Base-by-base conservation (phyloP, 1,284 basidiomycete species). In the Leccinum solheimii region DNA sequence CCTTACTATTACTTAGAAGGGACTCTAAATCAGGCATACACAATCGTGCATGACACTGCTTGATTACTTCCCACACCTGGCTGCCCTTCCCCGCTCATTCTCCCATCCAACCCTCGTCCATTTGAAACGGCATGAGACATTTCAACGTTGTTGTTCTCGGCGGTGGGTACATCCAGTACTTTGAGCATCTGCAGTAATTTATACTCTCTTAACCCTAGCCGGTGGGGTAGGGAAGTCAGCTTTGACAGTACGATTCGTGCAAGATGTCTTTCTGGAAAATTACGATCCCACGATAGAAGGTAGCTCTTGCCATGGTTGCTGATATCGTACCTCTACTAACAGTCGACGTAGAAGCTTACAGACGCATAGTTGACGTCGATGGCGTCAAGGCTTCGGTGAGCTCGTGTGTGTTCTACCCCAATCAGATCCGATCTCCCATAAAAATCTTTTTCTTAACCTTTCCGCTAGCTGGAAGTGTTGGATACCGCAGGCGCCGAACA, bases 401-500 rank as follows among this genome's bases (percentile, higher is more conserved):
- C 78, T 64, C 60, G 60, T 63, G 63, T 72, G 72, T 72, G 59
- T 67, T 65, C 19, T 59, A 52, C 40, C 51, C 57, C 54, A 43
- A 62, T 45, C 60, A 56, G 40, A 61, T 61, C 58, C 43, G 30
- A 59, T 63, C 62, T 63, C 59, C 59, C 26, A 57, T 63, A 43
- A 26, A 45, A 65, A 59, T 57, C 1, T 58, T 60, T 59, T 59
- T 56, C 59, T 68, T 57, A 67, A 50, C 23, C 50, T 54, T 60
- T 23, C 62, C 56, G 3, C 62, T 72, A 91, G 87, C 84, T 95
- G 60, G 92, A 96, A 71, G 87, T 96, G 43, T 76, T 95, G 59
- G 94, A 96, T 73, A 96, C 94, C 13, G 94, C 94, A 19, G 94
- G 94, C 11, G 88, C 89, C n/a, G 92, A 92, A 71, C 94, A 93